Conservation (phyloP, 202 grass and related monocot genomes). For the Carex sylvatica region DNA sequence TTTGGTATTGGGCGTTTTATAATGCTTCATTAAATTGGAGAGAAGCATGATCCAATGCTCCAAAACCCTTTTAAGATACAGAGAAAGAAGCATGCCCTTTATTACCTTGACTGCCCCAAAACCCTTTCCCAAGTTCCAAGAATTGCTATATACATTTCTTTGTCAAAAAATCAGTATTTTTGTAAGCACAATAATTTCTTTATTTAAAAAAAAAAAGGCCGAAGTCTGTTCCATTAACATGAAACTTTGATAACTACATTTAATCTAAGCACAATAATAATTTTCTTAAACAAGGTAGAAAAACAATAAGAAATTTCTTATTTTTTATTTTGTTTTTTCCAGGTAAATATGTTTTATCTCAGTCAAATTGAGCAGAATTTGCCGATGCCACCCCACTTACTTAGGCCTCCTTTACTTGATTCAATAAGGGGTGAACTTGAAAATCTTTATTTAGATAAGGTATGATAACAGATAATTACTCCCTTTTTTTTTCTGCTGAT, state of each 20-base stretch:
- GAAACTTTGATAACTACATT: too few species aligned
- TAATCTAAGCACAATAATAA: not conserved
- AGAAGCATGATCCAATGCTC: not conserved
- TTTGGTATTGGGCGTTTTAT: not conserved
- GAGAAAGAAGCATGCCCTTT: too few species aligned
- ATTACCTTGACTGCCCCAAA: too few species aligned
- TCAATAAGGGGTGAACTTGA: constrained; percentile 74
- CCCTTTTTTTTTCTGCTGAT: not conserved
- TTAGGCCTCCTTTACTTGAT: constrained; percentile 54
- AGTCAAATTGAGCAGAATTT: constrained; percentile 71
- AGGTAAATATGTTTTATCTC: constrained; percentile 62
- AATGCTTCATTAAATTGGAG: not conserved
- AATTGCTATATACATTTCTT: not conserved
- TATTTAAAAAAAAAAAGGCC: too few species aligned
- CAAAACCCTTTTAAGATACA: too few species aligned
- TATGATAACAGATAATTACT: not conserved
- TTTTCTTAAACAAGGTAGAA: not conserved
- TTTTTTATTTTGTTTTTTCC: constrained; percentile 2
- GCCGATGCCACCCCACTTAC: constrained; percentile 62
- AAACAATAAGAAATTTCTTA: not conserved
- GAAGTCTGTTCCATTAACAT: too few species aligned
- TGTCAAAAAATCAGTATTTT: not conserved
- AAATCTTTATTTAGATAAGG: constrained; percentile 84
- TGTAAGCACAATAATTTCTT: not conserved
- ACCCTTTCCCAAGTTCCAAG: not conserved